A percentile compares a stretch with the other conserved stretches of the same genome.
These are phyloP conservation scores for Pezicula neosporulosa DNA, from an alignment of 2,329 filamentous ascomycete species.

Conservation along the genomic window DNA sequence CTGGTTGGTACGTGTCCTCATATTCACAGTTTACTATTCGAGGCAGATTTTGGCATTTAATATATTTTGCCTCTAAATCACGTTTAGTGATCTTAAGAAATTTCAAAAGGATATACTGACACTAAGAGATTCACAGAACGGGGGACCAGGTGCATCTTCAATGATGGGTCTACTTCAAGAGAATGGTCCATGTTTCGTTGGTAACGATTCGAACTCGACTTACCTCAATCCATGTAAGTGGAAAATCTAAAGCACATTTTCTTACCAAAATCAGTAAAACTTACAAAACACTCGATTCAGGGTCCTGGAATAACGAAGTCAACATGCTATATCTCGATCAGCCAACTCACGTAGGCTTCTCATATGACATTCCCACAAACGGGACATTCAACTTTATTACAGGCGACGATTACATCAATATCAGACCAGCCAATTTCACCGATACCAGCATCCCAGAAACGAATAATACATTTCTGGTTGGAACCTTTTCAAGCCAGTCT, in stretches of 20 bases:
- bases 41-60: no score
- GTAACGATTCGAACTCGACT: conserved; percentile 38
- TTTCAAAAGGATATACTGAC: no score
- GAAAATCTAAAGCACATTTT: conserved; percentile 38
- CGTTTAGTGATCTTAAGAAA: no score
- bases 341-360: conserved; percentile 64
- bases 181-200: conserved; percentile 41
- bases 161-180: conserved; percentile 58
- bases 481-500: conserved; percentile 43
- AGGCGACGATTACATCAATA: conserved; percentile 31
- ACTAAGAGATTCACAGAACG: conserved; percentile 34
- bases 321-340: conserved; percentile 53
- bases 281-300: conserved; percentile 45
- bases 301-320: conserved; percentile 58
- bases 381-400: conserved; percentile 1
- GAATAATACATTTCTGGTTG: conserved; percentile 49
- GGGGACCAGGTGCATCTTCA: conserved; percentile 59
- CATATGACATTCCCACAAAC: conserved; percentile 27
- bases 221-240: conserved; percentile 55
- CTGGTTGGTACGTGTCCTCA: conserved; percentile 39
- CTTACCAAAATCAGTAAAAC: conserved; percentile 27
- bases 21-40: no score
- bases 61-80: no score
- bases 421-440: conserved; percentile 23
- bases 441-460: conserved; percentile 32